Evolutionary conservation across 2,329 filamentous ascomycete species (phyloP), one percentile per base, ranked within the genome.

Genomic region (Cercospora canescens): DNA sequence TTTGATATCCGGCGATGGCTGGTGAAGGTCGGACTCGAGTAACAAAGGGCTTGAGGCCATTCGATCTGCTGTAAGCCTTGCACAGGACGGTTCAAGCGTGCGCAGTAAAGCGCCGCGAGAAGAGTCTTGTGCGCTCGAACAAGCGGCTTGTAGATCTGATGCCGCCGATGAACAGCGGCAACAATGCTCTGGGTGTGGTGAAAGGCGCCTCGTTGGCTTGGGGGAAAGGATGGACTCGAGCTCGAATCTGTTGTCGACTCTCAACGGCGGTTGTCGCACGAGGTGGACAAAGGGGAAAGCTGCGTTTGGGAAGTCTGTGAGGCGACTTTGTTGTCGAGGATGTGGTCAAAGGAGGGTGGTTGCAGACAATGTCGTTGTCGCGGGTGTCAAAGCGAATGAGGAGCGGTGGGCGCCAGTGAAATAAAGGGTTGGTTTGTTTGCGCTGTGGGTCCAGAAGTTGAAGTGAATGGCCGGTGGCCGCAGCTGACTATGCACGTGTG

Each of bases 161-260:
- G 61, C 65, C 65, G 61, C 65, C 63, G 61, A 37, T 14, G 18
- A n/a, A 28, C 65, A 67, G 65, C 65, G 56, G 61, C 61, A 48
- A 57, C 50, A 58, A 50, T 39, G n/a, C n/a, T 18, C 39, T 30
- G 5, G 60, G 30, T 14, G 18, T 55, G n/a, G 34, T 39, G 16
- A 7, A 56, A 54, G 60, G 60, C 60, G 60, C 60, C 60, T 62
- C 60, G 60, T 30, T 32, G 60, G 60, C 60, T 62, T 41, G 16
- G 21, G 34, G 14, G 50, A 30, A 26, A 32, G 34, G 18, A 32
- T 39, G 52, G 18, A 24, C 16, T 32, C 14, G 34, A 62, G 48
- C 45, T 54, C 52, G 48, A 37, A 39, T 37, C 14, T 56, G 60
- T 39, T 55, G 50, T 39, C 24, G 34, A 35, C 7, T 45, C 48